These are phyloP conservation scores for Rhinocladiella similis DNA, from an alignment of 2,329 filamentous ascomycete genomes.

Conservation along the genomic window DNA sequence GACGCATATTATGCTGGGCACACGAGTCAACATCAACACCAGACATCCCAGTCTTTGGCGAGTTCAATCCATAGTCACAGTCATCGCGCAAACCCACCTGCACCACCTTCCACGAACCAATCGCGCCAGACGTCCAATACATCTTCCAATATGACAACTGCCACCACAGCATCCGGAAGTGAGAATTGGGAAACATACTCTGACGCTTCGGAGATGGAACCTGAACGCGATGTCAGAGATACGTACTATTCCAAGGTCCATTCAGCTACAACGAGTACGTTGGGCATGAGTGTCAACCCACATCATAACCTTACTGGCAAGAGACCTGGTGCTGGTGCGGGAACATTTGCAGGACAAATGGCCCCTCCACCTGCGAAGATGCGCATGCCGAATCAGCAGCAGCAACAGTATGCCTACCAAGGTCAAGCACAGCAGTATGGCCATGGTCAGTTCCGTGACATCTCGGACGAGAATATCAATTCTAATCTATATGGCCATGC, in stretches of 20 bases:
- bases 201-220: conserved; percentile 74
- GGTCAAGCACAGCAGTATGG: conserved; percentile 8
- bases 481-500: conserved; percentile 4
- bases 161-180: conserved; percentile 71
- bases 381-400: conserved; percentile 26
- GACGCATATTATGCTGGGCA: conserved; percentile 42
- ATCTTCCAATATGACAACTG: conserved; percentile 49
- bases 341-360: conserved; percentile 20
- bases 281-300: conserved; percentile 11
- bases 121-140: conserved; percentile 71
- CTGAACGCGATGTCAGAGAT: conserved; percentile 72
- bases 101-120: conserved; percentile 35
- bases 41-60: conserved; percentile 42
- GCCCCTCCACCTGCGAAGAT: conserved; percentile 39
- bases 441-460: conserved; percentile 14
- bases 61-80: conserved; percentile 30
- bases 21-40: conserved; percentile 31
- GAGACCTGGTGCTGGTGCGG: conserved; percentile 21
- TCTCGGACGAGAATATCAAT: conserved; percentile 23
- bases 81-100: conserved; percentile 20
- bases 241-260: conserved; percentile 65
- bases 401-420: conserved; percentile 11
- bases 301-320: conserved; percentile 21
- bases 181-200: conserved; percentile 99
- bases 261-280: conserved; percentile 15